Evolutionary conservation across 164 flowering plant species (phyloP), one percentile per base, ranked within the genome.

Genomic region (Kalanchoe fedtschenkoi): DNA sequence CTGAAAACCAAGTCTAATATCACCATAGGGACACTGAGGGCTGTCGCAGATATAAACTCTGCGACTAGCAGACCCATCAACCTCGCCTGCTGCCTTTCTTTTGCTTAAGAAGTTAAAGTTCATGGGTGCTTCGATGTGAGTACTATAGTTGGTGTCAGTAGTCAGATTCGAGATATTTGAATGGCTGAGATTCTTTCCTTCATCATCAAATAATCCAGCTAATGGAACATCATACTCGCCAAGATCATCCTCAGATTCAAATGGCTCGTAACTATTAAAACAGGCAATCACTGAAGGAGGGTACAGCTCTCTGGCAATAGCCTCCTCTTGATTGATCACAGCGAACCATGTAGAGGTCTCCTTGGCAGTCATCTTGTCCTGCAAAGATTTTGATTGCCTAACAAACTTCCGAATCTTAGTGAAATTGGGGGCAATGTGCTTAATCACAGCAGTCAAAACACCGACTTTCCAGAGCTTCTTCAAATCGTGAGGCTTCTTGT

Each of bases 401-500:
- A 74, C 74, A 1, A 71, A 38, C 62, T 66, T 66, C 16, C 74
- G 56, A 37, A 69, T 44, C 5, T 30, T 28, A 7, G 47, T 63
- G n/a, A 69, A 26, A 58, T 78, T 19, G 0, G 79, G 72, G 0
- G 71, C 41, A 72, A 78, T 78, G 62, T 76, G 75, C 60, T 78
- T 78, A 29, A 78, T 63, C 33, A 78, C 76, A 0, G 77, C 74
- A 19, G 79, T 64, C 62, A 78, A 68, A 11, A 74, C 75, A 43
- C 64, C 65, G 21, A 75, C 73, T 44, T 76, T 78, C 79, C 77
- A 74, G 10, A 66, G 66, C 72, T 73, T 78, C 37, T 71, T 72
- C 8, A 75, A 64, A n/a, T 74, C 80, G 28, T 72, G 78, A n/a
- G 79, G 82, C 74, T 76, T 76, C 65, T 57, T 76, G 44, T 74